A percentile compares a stretch with the other conserved stretches of the same genome.
Evolutionary conservation across 2,329 filamentous ascomycete genomes (phyloP).

Genomic region (Penicillium corylophilum): DNA sequence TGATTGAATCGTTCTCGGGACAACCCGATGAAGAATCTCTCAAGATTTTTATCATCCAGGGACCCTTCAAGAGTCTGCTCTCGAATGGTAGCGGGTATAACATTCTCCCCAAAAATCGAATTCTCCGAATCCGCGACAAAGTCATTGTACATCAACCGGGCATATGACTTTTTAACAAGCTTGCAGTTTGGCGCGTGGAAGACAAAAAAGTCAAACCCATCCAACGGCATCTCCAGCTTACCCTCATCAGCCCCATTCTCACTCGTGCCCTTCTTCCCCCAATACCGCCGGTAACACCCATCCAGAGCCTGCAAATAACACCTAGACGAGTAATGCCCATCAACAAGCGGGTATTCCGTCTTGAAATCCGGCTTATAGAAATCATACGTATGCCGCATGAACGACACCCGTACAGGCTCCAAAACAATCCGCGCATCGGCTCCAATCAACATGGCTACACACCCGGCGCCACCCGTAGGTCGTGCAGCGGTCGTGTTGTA

Average conservation of each 20-base stretch:
- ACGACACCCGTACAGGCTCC: conserved; percentile 75
- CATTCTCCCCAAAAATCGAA: conserved; percentile 63
- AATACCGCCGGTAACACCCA: conserved; percentile 75
- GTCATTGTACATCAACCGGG: conserved; percentile 80
- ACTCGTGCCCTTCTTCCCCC: conserved; percentile 56
- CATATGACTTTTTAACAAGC: conserved; percentile 81
- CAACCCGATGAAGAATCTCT: conserved; percentile 82
- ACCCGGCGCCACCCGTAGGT: conserved; percentile 76
- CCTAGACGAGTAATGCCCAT: conserved; percentile 77
- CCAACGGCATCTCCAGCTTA: conserved; percentile 62
- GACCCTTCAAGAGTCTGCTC: conserved; percentile 79
- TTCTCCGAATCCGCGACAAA: conserved; percentile 69
- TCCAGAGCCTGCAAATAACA: conserved; percentile 82
- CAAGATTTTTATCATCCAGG: conserved; percentile 74
- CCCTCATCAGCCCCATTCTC: conserved; percentile 60
- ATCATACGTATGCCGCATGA: conserved; percentile 82
- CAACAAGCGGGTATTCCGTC: conserved; percentile 82
- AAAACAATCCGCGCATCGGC: conserved; percentile 74
- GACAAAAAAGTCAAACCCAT: conserved; percentile 78
- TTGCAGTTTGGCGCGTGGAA: conserved; percentile 92
- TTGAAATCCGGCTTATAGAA: conserved; percentile 89
- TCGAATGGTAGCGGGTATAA: conserved; percentile 69
- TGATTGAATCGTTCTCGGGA: conserved; percentile 82
- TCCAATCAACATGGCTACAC: conserved; percentile 75
- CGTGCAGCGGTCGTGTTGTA: conserved; percentile 81